Base-by-base conservation (phyloP, 345 rosid genomes). In the Rhizophora mangle region DNA sequence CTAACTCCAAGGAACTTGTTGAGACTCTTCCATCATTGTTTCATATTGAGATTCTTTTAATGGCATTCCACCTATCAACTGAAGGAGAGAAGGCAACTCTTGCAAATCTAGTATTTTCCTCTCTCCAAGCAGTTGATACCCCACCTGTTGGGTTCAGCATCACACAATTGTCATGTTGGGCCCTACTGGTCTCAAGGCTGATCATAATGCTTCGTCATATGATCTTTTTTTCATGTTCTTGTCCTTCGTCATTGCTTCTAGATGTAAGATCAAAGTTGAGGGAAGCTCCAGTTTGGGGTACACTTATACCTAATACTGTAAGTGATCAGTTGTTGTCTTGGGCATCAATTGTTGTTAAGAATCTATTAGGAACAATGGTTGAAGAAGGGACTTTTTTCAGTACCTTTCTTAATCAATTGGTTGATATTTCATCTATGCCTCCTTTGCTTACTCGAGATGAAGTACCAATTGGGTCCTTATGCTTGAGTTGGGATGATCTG, bases 51-150 rank as follows among this genome's bases (percentile, higher is more conserved):
- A 87, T 95, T 82, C 94, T 95, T 73, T 83, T 92, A 46, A 81
- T 89, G 87, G 90, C 97, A 68, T 95, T 92, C 80, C 96, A 95
- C 81, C 81, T 95, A 77, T 95, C 99, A 43, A 77, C 87, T 58
- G 80, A 82, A 58, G 87, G 61, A 76, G 98, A 95, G 76, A 95
- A 85, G 88, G 81, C 74, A 62, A 68, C 69, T 22, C 78, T 87
- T 74, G 88, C 92, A 60, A 83, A 78, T 74, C 72, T 86, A 22
- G 64, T 90, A 53, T 76, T 84, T 69, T 82, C 86, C 43, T 74
- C 91, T 52, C 78, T 95, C 30, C 76, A 32, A 68, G 82, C 80
- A 31, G 64, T 85, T 63, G 78, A 80, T 76, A 70, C 72, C 55
- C 86, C 89, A 29, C 68, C 85, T 55, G 79, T 74, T 29, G 77